Evolutionary conservation across 1,284 basidiomycete genomes (phyloP), one percentile per base, ranked within the genome.

Genomic region (Sporisorium scitamineum): DNA sequence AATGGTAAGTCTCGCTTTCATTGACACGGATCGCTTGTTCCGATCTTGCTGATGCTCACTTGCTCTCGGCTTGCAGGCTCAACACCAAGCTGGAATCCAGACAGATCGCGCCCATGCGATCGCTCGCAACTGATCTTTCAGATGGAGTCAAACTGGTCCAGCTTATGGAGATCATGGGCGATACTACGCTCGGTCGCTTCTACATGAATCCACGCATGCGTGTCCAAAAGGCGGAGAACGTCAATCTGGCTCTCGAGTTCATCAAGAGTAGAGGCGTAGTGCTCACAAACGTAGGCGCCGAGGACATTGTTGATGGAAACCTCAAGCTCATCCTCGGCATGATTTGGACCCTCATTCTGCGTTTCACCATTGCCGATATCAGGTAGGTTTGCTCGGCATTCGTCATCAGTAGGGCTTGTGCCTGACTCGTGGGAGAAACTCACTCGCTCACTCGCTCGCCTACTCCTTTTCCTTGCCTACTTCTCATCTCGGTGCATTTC

Each of bases 231-330:
- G 95, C 95, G 3, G 96, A 99, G 88, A 99, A 99, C 85, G 95
- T 97, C 55, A 95, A 95, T 86, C 94, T 94, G 85, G 96, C 96
- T 0, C 87, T 99, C 42, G 93, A 96, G 79, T 97, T 97, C 86
- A 97, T 99, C 86, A 92, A 92, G 52, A 93, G 93, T 45, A 89
- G 95, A 79, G 96, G 95, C 8, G 94, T 99, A 59, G 95, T 96
- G 82, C 88, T 99, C 70, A 99, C 96, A 32, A 99, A 98, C 86
- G 97, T 99, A 61, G 95, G 96, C 50, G 92, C 94, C 8, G 94
- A 96, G 89, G 94, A 99, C 85, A 97, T 98, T 84, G 95, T 98
- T 67, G 96, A 99, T 85, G 95, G 95, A 29, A 97, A 97, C 85
- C 87, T 96, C 70, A 99, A 99, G 86, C 92, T 99, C 62, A 97